Base-by-base conservation (phyloP, 129 eudicot species). In the Kitagawia praeruptora region DNA sequence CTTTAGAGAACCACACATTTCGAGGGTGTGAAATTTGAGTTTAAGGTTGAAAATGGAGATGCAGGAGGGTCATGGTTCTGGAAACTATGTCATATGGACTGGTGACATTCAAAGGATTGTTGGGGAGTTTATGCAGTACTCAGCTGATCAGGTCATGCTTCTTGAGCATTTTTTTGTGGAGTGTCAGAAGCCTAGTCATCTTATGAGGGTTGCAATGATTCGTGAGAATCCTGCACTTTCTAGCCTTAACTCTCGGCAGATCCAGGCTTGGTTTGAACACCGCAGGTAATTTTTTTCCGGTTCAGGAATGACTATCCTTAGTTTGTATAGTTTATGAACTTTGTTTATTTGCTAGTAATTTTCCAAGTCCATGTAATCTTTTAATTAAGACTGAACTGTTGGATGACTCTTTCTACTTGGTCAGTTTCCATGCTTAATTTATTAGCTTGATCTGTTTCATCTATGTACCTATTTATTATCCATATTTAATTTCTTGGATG, bases 211-310 rank as follows among this genome's bases (percentile, higher is more conserved):
- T 15, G 82, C 78, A 5, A 82, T 83, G 31, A 81, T 86, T 70
- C 79, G 83, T 38, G 87, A 83, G 75, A 75, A 84, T 82, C 83
- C 87, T 0, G 78, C 78, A 67, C 70, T 86, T 8, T 83, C 83
- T 16, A 79, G 76, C 78, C 78, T 86, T 64, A 85, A 86, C 25
- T 80, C 87, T 5, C 76, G 75, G 75, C 87, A 86, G 66, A 83
- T 86, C 67, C 84, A 81, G 61, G 83, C 77, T 72, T 86, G 87
- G 89, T 86, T 86, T 75, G 87, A 78, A 66, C 81, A 83, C 76
- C 83, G 87, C 67, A 86, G 89, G 89, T 83, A 78, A 28, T 38
- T 5, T 3, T 71, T 71, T 19, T 44, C 14, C 2, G 27, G 8
- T 61, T 61, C 31, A 23, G 34, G 27, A 61, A 13, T 67, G 38